A percentile compares a stretch with the other conserved stretches of the same genome.
Conservation (phyloP, 345 rosid genomes). For the Populus tremula region DNA sequence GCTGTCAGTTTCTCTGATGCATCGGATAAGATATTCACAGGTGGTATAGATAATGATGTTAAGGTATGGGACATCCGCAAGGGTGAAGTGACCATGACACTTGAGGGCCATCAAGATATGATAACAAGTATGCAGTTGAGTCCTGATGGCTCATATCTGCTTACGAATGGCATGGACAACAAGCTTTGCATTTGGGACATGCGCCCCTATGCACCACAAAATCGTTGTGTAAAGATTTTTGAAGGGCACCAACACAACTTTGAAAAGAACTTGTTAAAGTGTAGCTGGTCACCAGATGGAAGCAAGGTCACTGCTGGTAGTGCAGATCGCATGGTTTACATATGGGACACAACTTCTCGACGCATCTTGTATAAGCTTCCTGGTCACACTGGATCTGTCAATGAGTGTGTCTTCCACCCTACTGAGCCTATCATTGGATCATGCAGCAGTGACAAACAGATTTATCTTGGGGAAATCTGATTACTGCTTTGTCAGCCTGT, state of each 20-base stretch:
- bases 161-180: conserved; percentile 89
- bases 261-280: conserved; percentile 86
- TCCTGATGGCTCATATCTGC: conserved; percentile 96
- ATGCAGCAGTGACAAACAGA: conserved; percentile 92
- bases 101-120: conserved; percentile 93
- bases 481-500: neutral
- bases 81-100: conserved; percentile 87
- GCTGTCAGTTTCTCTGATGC: conserved; percentile 94
- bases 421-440: conserved; percentile 85
- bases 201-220: conserved; percentile 96
- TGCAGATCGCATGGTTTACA: conserved; percentile 89
- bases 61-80: conserved; percentile 94
- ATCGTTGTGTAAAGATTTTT: conserved; percentile 85
- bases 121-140: conserved; percentile 90
- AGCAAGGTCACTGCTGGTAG: conserved; percentile 96
- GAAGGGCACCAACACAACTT: conserved; percentile 99
- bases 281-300: conserved; percentile 94
- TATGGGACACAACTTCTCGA: conserved; percentile 93
- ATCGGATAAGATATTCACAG: conserved; percentile 87
- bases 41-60: conserved; percentile 83
- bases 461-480: conserved; percentile 90
- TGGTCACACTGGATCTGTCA: conserved; percentile 88
- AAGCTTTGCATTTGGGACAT: conserved; percentile 97
- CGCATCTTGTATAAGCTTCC: conserved; percentile 90
- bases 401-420: conserved; percentile 87